Conservation (phyloP, 768 basidiomycete species). For the Boletus speciosus region DNA sequence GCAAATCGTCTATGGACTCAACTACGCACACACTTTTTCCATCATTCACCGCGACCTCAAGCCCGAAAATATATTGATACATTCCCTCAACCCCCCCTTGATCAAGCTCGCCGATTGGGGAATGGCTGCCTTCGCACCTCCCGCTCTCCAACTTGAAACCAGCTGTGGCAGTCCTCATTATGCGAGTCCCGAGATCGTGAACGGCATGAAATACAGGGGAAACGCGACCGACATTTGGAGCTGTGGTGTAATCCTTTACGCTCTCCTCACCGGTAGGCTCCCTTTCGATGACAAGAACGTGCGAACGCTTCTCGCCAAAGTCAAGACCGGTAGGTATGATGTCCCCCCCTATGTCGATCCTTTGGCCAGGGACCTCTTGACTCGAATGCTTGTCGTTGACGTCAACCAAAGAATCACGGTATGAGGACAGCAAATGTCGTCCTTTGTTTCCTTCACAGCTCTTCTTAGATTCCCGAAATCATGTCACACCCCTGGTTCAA, state of each 20-base stretch:
- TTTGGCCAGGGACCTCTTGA: slow-evolving; percentile 80
- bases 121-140: slow-evolving; percentile 94
- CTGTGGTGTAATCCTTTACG: slow-evolving; percentile 90
- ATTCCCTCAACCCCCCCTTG: slow-evolving; percentile 72
- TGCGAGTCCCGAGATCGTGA: slow-evolving; percentile 94
- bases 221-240: slow-evolving; percentile 95
- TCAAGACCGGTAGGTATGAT: slow-evolving; percentile 81
- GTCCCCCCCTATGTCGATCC: slow-evolving; percentile 79
- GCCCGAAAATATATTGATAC: slow-evolving; percentile 94
- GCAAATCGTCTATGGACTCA: slow-evolving; percentile 91
- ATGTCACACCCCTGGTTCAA: slow-evolving; percentile 81
- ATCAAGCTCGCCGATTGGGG: slow-evolving; percentile 99
- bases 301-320: slow-evolving; percentile 72
- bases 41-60: slow-evolving; percentile 98
- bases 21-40: slow-evolving; percentile 96
- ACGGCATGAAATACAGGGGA: slow-evolving; percentile 84
- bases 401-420: slow-evolving; percentile 79
- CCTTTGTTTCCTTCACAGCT: slow-evolving; percentile 3
- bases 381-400: slow-evolving; percentile 86
- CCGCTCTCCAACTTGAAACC: slow-evolving; percentile 82
- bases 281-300: slow-evolving; percentile 94
- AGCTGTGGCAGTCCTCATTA: slow-evolving; percentile 97
- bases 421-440: slow-evolving; percentile 19
- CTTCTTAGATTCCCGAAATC: slow-evolving; percentile 76
- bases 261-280: slow-evolving; percentile 83